Percentiles rank a stretch among this genome's conserved stretches.
Conservation (phyloP, 2,329 filamentous ascomycete genomes). For the Trichoderma endophyticum region DNA sequence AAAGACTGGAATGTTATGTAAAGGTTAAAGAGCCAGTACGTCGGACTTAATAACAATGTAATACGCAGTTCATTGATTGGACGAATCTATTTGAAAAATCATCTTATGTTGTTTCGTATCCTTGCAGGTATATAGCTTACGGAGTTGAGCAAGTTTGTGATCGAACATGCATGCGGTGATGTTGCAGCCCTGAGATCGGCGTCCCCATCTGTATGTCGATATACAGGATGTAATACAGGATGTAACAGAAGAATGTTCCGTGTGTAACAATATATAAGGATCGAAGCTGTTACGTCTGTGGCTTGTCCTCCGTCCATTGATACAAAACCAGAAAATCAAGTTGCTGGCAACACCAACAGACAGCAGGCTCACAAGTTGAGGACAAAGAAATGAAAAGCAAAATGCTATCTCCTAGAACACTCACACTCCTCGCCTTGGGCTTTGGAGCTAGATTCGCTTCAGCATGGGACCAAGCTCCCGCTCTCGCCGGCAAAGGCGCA, state of each 20-base stretch:
- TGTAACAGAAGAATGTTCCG: background rate
- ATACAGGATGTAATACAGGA: background rate
- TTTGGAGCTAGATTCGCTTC: background rate
- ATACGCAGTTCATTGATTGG: background rate
- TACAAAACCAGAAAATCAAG: background rate
- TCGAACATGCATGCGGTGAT: background rate
- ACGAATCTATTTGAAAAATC: background rate
- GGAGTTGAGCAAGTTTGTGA: background rate
- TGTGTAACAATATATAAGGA: background rate
- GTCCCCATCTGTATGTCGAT: background rate
- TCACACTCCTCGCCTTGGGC: background rate
- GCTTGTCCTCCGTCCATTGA: background rate
- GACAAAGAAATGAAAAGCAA: background rate
- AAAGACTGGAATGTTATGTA: background rate
- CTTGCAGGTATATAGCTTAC: background rate
- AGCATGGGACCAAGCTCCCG: constrained; percentile 7
- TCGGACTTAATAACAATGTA: background rate
- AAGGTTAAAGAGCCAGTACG: background rate
- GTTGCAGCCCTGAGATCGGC: background rate
- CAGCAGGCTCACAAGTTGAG: background rate
- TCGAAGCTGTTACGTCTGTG: background rate
- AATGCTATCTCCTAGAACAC: background rate
- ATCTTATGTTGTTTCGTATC: background rate
- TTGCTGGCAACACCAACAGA: background rate
- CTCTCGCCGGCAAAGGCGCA: constrained; percentile 8